Conservation (phyloP, 768 basidiomycete species). For the Calocybe gangraenosa region DNA sequence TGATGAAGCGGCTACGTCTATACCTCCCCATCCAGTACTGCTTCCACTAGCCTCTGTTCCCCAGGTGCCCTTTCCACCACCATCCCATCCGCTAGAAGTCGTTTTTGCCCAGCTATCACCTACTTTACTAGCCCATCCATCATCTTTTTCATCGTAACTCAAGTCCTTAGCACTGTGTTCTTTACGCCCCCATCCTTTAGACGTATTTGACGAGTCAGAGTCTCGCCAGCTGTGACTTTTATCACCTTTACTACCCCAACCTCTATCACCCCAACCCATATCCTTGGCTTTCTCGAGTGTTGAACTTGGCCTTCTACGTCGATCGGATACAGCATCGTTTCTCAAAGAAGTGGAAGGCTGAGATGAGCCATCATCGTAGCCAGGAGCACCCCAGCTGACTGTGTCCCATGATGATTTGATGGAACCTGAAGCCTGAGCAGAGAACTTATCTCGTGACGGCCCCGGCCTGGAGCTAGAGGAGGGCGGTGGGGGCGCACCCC, state of each 20-base stretch:
- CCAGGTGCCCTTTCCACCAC: neutral
- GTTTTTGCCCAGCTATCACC: too few species aligned
- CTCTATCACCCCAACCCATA: too few species aligned
- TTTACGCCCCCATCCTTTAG: too few species aligned
- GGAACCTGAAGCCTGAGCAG: neutral
- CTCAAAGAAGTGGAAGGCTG: neutral
- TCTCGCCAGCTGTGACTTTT: too few species aligned
- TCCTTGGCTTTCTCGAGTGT: too few species aligned
- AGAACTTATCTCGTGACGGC: neutral
- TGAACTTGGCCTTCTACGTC: too few species aligned
- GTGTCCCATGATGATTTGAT: conserved; percentile 1
- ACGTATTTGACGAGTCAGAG: too few species aligned
- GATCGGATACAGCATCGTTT: too few species aligned
- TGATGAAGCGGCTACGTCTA: neutral
- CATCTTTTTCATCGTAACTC: neutral
- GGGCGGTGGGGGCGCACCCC: neutral
- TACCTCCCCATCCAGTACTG: neutral
- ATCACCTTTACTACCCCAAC: too few species aligned
- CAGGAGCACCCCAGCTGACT: neutral
- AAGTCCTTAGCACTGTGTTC: neutral
- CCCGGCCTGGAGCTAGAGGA: neutral
- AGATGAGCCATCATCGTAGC: too few species aligned
- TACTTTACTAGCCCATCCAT: neutral
- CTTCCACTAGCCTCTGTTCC: neutral
- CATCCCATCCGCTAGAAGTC: neutral